Evolutionary conservation across 805 yeast genomes (phyloP).

Genomic region (Candida patagonica): DNA sequence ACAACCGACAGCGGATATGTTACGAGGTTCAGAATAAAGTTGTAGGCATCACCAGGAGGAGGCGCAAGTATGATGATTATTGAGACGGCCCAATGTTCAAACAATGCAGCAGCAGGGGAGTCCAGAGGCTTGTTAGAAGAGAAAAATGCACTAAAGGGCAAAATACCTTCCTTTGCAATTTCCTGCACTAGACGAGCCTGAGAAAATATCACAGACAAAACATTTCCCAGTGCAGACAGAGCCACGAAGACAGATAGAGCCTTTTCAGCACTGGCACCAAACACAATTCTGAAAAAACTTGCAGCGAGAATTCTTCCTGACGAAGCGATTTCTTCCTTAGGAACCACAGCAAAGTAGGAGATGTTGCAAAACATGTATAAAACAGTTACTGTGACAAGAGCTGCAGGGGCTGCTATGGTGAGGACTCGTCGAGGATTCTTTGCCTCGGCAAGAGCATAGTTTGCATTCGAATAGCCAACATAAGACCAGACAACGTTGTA

Average conservation of each 20-base stretch:
- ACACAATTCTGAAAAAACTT: slow-evolving; percentile 61
- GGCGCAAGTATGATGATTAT: slow-evolving; percentile 66
- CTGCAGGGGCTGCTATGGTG: slow-evolving; percentile 65
- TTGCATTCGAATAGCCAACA: slow-evolving; percentile 75
- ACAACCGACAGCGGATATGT: slow-evolving; percentile 76
- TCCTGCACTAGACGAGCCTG: slow-evolving; percentile 78
- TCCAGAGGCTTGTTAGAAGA: slow-evolving; percentile 65
- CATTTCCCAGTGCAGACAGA: slow-evolving; percentile 72
- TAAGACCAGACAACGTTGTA: slow-evolving; percentile 81
- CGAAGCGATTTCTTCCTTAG: slow-evolving; percentile 35
- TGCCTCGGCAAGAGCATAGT: slow-evolving; percentile 74
- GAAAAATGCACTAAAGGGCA: slow-evolving; percentile 65
- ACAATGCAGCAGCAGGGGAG: slow-evolving; percentile 63
- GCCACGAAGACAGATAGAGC: slow-evolving; percentile 78
- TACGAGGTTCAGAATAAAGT: slow-evolving; percentile 68
- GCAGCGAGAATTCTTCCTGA: slow-evolving; percentile 73
- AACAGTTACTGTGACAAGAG: slow-evolving; percentile 50
- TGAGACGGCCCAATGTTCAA: slow-evolving; percentile 72
- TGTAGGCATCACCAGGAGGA: slow-evolving; percentile 83
- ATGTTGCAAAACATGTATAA: slow-evolving; percentile 69
- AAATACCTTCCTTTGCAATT: slow-evolving; percentile 70
- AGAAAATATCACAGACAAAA: slow-evolving; percentile 67
- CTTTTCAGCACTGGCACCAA: slow-evolving; percentile 57
- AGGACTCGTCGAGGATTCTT: slow-evolving; percentile 64
- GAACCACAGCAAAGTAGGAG: slow-evolving; percentile 49